Evolutionary conservation across 2,329 filamentous ascomycete genomes (phyloP), one percentile per base, ranked within the genome.

Genomic region (Alternaria sp.): DNA sequence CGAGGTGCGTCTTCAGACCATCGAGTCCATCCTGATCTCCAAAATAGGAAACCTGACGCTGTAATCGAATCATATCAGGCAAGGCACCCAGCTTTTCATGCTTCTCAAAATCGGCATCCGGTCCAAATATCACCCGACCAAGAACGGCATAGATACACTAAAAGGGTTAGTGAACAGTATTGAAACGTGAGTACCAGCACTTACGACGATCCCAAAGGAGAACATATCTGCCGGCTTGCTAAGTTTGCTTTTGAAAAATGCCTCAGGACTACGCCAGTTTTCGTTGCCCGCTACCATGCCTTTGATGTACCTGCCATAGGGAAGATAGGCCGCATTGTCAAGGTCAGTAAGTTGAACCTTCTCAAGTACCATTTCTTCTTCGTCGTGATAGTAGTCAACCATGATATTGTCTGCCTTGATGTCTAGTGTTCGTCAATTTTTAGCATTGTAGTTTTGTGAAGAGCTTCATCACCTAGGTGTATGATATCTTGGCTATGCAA

Each of bases 241-340:
- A 13, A 77, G 57, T 23, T 70, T 56, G 21, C 63, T 67, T 39
- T 61, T 68, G 23, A 73, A 58, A 34, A 72, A 65, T 2, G 53
- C 71, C 46, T 76, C 73, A 42, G 72, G 72, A 48, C 74, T 73
- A 9, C 73, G 69, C 72, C 71, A 75, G 45, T 73, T 72, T 13
- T 71, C 65, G 44, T 75, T 74, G 10, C 72, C 72, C 9, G 62
- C 42, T 14, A 70, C 62, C 65, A 70, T 72, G 13, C 70, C 70
- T 55, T 70, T 71, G 37, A 77, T 69, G 46, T 58, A 71, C 50
- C 66, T 68, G 5, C 65, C 63, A 56, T 72, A 67, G 1, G 75
- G 75, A 21, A 79, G 63, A 61, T 78, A 69, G 9, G 76, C 76
- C 10, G 75, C 72, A 58, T 75, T 74, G 48, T 76, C 71, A 24